phyloP scores from a whole-genome alignment of 2,329 filamentous ascomycete genomes.

The Trichoderma sp. region DNA sequence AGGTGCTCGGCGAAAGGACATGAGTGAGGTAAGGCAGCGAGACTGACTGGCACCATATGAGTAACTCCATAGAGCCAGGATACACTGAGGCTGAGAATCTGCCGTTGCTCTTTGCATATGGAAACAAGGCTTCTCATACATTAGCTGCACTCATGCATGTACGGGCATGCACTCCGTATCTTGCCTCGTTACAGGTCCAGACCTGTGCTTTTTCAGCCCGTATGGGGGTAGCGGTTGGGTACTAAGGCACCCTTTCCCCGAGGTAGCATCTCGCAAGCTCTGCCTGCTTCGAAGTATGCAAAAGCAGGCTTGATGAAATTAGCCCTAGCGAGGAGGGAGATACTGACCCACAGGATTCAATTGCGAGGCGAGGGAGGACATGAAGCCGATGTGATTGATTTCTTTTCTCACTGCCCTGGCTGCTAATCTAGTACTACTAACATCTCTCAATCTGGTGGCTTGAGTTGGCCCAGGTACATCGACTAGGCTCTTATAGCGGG shows the following conservation, averaged over 20 bases:
- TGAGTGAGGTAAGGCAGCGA: neutral
- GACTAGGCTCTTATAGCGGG: neutral
- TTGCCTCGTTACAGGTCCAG: neutral
- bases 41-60: neutral
- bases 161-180: neutral
- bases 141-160: neutral
- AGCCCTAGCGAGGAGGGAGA: neutral
- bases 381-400: neutral
- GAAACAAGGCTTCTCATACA: neutral
- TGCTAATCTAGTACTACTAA: neutral
- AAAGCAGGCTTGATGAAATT: neutral
- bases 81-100: neutral
- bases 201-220: neutral
- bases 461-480: neutral
- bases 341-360: neutral
- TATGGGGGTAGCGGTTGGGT: conserved; percentile 1
- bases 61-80: neutral
- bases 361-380: neutral
- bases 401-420: neutral
- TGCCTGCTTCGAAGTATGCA: neutral
- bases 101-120: neutral
- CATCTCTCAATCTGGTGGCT: neutral
- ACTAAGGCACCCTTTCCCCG: neutral
- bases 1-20: neutral
- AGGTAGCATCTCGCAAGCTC: neutral